These are phyloP conservation scores for Pseudomonodictys pantanalensis DNA, from an alignment of 495 filamentous ascomycete genomes.

Conservation along the genomic window DNA sequence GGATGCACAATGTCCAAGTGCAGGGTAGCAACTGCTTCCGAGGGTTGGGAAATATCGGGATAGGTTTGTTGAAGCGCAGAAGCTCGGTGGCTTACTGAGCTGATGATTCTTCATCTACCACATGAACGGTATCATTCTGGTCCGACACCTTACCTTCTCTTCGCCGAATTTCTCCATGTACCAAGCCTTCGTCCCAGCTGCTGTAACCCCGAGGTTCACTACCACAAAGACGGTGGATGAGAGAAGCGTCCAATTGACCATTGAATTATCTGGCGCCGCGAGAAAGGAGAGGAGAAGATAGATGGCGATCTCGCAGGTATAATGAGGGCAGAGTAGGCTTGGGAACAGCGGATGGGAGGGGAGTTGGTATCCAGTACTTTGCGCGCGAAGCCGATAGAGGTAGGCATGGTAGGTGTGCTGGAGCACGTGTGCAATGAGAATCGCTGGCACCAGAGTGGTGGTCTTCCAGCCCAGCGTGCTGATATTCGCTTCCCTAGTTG, in stretches of 20 bases:
- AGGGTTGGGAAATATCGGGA: too few relatives aligned
- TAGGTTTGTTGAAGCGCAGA: too few relatives aligned
- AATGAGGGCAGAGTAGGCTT: conserved; percentile 79
- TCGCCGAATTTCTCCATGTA: conserved; percentile 76
- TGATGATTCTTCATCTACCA: conserved; percentile 40
- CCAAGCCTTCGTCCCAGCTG: conserved; percentile 74
- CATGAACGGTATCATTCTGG: conserved; percentile 80
- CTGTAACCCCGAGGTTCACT: conserved; percentile 78
- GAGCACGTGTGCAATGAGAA: conserved; percentile 69
- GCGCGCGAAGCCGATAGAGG: conserved; percentile 64
- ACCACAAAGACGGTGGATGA: conserved; percentile 68
- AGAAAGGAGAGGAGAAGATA: conserved; percentile 75
- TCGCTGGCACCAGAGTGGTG: conserved; percentile 57
- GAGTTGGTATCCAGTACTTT: conserved; percentile 66
- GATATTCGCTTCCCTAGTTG: neutral
- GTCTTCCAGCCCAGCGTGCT: neutral
- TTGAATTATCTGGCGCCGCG: conserved; percentile 61
- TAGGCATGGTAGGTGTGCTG: conserved; percentile 82
- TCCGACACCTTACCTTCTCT: conserved; percentile 61
- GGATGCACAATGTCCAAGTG: too few relatives aligned
- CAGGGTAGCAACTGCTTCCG: too few relatives aligned
- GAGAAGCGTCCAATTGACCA: conserved; percentile 71
- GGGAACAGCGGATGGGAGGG: conserved; percentile 70
- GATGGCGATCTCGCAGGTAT: conserved; percentile 79
- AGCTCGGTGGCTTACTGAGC: too few relatives aligned